Conservation (phyloP, 2,329 filamentous ascomycete species). For the Penicillium hordei region DNA sequence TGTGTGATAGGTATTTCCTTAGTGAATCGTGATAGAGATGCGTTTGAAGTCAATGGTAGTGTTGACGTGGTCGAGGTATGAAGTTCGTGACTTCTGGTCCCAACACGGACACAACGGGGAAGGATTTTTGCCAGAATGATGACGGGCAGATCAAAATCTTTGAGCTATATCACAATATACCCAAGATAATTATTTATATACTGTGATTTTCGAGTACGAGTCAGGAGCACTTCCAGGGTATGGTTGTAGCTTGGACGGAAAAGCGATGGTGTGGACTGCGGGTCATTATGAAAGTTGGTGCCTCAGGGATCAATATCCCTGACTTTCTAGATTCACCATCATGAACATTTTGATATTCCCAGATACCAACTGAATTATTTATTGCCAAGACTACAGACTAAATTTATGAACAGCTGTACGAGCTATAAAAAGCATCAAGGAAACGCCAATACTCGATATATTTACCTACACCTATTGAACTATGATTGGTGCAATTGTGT, state of each 20-base stretch:
- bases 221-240: neutral
- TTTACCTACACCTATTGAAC: too few relatives aligned
- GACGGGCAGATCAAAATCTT: neutral
- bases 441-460: too few relatives aligned
- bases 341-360: neutral
- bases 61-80: constrained; percentile 1
- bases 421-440: too few relatives aligned
- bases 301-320: neutral
- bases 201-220: neutral
- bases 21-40: neutral
- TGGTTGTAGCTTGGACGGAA: neutral
- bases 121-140: constrained; percentile 13
- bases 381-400: too few relatives aligned
- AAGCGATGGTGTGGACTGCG: neutral
- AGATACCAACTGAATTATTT: too few relatives aligned
- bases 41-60: neutral
- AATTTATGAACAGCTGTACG: too few relatives aligned
- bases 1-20: neutral
- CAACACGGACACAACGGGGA: constrained; percentile 9
- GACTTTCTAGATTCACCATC: neutral
- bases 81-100: constrained; percentile 8
- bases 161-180: neutral
- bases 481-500: too few relatives aligned
- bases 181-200: neutral
- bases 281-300: neutral